phyloP scores from a whole-genome alignment of 495 filamentous ascomycete species.

The Podospora pseudoanserina region DNA sequence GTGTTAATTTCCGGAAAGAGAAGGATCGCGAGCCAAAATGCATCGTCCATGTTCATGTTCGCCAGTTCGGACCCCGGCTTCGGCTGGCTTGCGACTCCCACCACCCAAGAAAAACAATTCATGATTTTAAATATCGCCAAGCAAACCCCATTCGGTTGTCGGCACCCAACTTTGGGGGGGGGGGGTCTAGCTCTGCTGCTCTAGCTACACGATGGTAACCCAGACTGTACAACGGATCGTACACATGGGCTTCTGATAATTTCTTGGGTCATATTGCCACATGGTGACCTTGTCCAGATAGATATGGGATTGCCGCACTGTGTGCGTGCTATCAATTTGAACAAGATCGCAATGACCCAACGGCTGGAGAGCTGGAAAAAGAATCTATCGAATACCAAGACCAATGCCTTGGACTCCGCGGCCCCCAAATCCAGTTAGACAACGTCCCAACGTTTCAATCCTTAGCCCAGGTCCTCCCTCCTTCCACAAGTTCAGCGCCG shows the following conservation, averaged over 20 bases:
- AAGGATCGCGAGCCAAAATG: neutral
- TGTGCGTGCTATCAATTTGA: neutral
- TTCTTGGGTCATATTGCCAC: neutral
- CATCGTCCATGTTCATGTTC: neutral
- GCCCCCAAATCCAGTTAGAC: neutral
- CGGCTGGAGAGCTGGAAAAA: neutral
- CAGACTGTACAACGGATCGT: too few species aligned
- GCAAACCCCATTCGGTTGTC: neutral
- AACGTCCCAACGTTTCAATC: neutral
- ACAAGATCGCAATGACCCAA: neutral
- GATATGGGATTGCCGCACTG: neutral
- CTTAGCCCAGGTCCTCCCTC: neutral
- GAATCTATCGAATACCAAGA: neutral
- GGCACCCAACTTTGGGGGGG: neutral
- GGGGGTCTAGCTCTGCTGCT: neutral
- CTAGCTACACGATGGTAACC: neutral
- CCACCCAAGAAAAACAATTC: neutral
- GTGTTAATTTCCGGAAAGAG: slow-evolving; percentile 1
- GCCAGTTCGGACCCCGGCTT: neutral
- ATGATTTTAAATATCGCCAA: neutral
- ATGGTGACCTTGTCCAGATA: neutral
- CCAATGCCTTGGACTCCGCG: neutral
- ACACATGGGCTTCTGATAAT: neutral
- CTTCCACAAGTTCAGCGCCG: neutral
- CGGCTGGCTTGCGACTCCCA: neutral